Base-by-base conservation (phyloP, 768 basidiomycete genomes). In the Russula emetica region DNA sequence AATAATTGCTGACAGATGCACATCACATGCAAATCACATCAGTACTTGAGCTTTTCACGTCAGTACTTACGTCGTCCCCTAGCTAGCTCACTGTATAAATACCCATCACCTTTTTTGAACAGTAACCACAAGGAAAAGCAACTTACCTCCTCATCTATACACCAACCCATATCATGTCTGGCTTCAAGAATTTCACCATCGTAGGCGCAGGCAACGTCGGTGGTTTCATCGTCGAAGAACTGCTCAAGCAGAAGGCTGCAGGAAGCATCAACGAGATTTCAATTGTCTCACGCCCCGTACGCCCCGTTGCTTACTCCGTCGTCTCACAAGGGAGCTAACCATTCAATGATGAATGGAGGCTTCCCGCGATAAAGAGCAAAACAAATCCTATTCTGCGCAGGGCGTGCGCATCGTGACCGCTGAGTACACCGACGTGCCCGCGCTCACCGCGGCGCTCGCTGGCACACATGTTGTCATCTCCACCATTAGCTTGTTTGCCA, bases 131-230 rank as follows among this genome's bases (percentile, higher is more conserved):
- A 38, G 14, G 34, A 11, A 36, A 14, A 14, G 14, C 50, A n/a
- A 53, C 32, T 28, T 34, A 54, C 16, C 18, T 28, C 34, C 8
- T 60, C 50, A 55, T 34, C 11, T 40, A 49, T n/a, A 34, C 11
- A 47, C 34, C 24, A 24, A 36, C 40, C 16, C 28, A 32, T 32
- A 55, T 22, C 24, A 67, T 67, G 63, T 66, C 63, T 44, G 38
- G 42, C 44, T 67, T 64, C 56, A 67, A 14, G 22, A 66, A 30
- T 4, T 69, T 69, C 38, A 58, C 64, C 18, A 30, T 69, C 24
- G 58, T 66, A 0, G 69, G 69, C 32, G 64, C 58, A 0, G 69
- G 69, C 50, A 69, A 66, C 32, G 14, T 69, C 26, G 69, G 68
- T 6, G 28, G 44, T 22, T 66, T 66, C 53, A 58, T 69, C 38